Evolutionary conservation across 148 eudicot species (phyloP).

Genomic region (Chenopodium formosanum): DNA sequence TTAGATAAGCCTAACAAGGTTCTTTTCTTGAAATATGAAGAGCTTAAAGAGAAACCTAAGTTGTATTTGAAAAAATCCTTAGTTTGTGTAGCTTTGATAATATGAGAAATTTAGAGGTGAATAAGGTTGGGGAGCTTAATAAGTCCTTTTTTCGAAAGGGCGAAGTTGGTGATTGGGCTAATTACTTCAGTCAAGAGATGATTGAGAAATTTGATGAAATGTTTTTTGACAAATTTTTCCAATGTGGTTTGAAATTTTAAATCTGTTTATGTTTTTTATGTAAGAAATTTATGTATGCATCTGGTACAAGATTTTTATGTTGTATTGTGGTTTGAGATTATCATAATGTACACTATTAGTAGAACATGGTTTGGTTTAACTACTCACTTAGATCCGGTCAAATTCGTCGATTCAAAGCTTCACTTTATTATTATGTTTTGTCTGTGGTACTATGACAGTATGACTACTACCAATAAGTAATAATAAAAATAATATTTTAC

Average conservation of each 20-base stretch:
- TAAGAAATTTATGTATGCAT: neutral
- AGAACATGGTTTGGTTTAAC: too few species aligned
- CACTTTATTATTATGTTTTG: too few species aligned
- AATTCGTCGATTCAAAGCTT: too few species aligned
- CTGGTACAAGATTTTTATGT: too few species aligned
- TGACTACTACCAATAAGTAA: too few species aligned
- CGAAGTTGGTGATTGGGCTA: slow-evolving; percentile 50
- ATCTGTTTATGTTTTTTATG: neutral
- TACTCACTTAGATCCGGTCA: too few species aligned
- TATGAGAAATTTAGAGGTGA: slow-evolving; percentile 46
- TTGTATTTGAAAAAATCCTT: slow-evolving; percentile 33
- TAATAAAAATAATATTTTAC: too few species aligned
- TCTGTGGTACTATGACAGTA: too few species aligned
- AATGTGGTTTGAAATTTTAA: slow-evolving; percentile 30
- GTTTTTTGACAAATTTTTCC: slow-evolving; percentile 25
- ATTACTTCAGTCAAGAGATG: slow-evolving; percentile 43
- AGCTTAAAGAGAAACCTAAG: slow-evolving; percentile 37
- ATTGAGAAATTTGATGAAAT: slow-evolving; percentile 29
- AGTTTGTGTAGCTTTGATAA: slow-evolving; percentile 42
- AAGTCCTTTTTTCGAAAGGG: slow-evolving; percentile 40
- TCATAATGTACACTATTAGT: too few species aligned
- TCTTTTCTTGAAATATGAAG: slow-evolving; percentile 42
- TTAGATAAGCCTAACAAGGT: slow-evolving; percentile 31
- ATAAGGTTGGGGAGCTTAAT: slow-evolving; percentile 36
- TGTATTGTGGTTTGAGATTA: too few species aligned